Evolutionary conservation across 257 asterid species (phyloP).

Genomic region (Verbascum thapsus): DNA sequence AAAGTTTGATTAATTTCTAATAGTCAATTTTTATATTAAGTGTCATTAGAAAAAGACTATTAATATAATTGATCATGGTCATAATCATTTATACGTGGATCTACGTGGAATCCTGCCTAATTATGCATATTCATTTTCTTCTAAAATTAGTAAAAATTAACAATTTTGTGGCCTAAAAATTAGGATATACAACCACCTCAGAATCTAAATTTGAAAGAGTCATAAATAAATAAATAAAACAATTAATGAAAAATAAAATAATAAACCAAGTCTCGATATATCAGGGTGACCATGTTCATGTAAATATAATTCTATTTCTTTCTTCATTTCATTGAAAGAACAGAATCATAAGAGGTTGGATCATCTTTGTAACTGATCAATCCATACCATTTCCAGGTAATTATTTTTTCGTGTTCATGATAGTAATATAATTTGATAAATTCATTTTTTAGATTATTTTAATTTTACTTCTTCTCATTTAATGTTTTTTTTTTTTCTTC

Average conservation of each 20-base stretch:
- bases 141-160: conserved; percentile 27
- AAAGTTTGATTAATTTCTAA: too few relatives aligned
- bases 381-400: conserved; percentile 34
- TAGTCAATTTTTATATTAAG: too few relatives aligned
- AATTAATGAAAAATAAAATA: background rate
- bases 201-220: conserved; percentile 34
- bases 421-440: too few relatives aligned
- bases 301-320: conserved; percentile 23
- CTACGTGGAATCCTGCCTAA: too few relatives aligned
- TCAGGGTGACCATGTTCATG: conserved; percentile 21
- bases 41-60: too few relatives aligned
- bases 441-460: too few relatives aligned
- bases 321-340: conserved; percentile 24
- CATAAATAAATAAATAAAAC: background rate
- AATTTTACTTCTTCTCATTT: too few relatives aligned
- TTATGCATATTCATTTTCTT: background rate
- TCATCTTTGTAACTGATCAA: conserved; percentile 21
- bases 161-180: conserved; percentile 40
- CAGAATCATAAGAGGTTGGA: conserved; percentile 11
- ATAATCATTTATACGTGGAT: too few relatives aligned
- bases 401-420: background rate
- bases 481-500: too few relatives aligned
- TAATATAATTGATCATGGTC: too few relatives aligned
- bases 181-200: conserved; percentile 43
- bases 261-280: background rate